phyloP scores from a whole-genome alignment of 352 stramenopile genomes.

The Phytopythium mirpurense region DNA sequence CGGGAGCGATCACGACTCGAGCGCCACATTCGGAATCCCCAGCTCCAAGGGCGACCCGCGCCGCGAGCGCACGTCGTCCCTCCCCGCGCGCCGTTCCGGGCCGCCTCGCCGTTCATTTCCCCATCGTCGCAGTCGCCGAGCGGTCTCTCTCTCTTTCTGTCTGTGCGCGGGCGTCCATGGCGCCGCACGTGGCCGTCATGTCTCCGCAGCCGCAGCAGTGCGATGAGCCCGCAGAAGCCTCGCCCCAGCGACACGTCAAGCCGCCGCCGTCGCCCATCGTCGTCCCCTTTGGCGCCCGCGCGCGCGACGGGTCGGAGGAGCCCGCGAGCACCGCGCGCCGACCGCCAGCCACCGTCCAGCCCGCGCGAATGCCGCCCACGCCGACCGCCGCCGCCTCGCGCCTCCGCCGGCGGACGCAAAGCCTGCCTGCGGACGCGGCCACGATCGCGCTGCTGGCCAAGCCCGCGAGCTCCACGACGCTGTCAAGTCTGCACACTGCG shows the following conservation, averaged over 20 bases:
- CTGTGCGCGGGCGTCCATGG: slow-evolving; percentile 7
- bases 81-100: not conserved
- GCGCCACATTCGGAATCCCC: not conserved
- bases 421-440: slow-evolving; percentile 13
- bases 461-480: slow-evolving; percentile 6
- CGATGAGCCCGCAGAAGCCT: not conserved
- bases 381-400: not conserved
- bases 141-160: too few relatives aligned
- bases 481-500: not conserved
- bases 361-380: not conserved
- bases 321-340: not conserved
- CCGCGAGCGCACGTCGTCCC: not conserved
- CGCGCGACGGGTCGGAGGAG: slow-evolving; percentile 2
- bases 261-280: not conserved
- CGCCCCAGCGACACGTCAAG: not conserved
- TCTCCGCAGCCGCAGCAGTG: slow-evolving; percentile 5
- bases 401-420: slow-evolving; percentile 23
- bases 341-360: not conserved
- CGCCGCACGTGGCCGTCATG: slow-evolving; percentile 33
- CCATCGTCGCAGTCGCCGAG: not conserved
- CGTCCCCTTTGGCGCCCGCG: not conserved
- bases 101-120: not conserved
- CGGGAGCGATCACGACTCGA: not conserved
- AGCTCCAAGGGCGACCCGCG: not conserved
- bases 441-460: slow-evolving; percentile 5